Percentiles rank a stretch among this genome's conserved stretches.
Conservation (phyloP, 495 filamentous ascomycete species). For the Penicillium paradoxum region DNA sequence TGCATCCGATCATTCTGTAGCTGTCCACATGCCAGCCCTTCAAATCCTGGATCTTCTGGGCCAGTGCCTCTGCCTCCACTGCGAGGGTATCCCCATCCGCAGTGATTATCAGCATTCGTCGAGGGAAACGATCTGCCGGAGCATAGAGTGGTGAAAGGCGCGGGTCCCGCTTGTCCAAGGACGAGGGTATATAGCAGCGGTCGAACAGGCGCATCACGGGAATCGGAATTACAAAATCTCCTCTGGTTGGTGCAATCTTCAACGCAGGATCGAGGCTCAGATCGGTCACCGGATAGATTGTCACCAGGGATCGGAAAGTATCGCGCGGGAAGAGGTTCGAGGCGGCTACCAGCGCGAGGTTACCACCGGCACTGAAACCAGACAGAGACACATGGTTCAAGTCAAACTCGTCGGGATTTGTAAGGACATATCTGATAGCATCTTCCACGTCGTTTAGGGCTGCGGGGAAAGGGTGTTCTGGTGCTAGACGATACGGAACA, state of each 20-base stretch:
- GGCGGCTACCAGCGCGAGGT: slow-evolving; percentile 36
- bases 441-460: slow-evolving; percentile 66
- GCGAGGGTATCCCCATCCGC: slow-evolving; percentile 39
- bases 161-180: slow-evolving; percentile 37
- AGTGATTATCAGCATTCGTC: slow-evolving; percentile 40
- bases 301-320: slow-evolving; percentile 37
- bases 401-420: slow-evolving; percentile 32
- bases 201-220: slow-evolving; percentile 28
- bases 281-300: slow-evolving; percentile 40
- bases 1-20: slow-evolving; percentile 36
- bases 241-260: slow-evolving; percentile 26
- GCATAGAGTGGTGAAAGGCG: slow-evolving; percentile 44
- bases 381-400: slow-evolving; percentile 33
- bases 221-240: slow-evolving; percentile 21
- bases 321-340: slow-evolving; percentile 35
- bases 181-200: slow-evolving; percentile 27
- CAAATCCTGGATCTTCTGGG: slow-evolving; percentile 24
- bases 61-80: slow-evolving; percentile 39
- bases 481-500: slow-evolving; percentile 72
- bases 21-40: slow-evolving; percentile 34
- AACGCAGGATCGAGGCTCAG: slow-evolving; percentile 18
- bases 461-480: slow-evolving; percentile 72
- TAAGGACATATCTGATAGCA: slow-evolving; percentile 30
- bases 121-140: slow-evolving; percentile 32
- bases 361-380: slow-evolving; percentile 45